Evolutionary conservation across 345 rosid species (phyloP), one percentile per base, ranked within the genome.

Genomic region (Gossypium thurberi): DNA sequence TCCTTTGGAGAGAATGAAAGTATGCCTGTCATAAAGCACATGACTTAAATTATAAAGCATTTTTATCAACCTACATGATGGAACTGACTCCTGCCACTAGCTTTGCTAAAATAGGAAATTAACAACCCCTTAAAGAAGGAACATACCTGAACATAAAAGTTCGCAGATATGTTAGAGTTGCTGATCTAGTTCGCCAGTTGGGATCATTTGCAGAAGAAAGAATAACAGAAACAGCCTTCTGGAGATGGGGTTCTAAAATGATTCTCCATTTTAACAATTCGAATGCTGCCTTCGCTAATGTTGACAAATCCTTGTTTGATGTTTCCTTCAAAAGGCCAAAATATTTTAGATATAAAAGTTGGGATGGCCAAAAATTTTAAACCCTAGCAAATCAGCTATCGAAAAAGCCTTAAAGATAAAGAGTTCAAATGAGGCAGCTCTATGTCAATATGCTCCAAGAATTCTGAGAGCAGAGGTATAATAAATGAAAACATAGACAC

Each of bases 131-230:
- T 47, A 56, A 76, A 68, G 57, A 70, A 37, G 78, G 14, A 69
- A 6, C 65, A 79, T 85, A 95, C 99, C 99, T 92, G 78, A 87
- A 92, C 99, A 95, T 92, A 82, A 95, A 95, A 69, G 97, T 87
- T 65, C 96, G 87, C 10, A 95, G 87, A 86, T 86, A 95, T 3
- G 98, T 95, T 75, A 95, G 80, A 51, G 94, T 89, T 73, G 97
- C 90, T 78, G 99, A 95, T 84, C 99, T 85, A 72, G 92, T 92
- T 74, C 99, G 90, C 99, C 99, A 95, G 81, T 92, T 95, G 52
- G 90, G 74, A 88, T 95, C 97, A 75, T 74, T 78, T 67, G 90
- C 88, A 65, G 90, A 88, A 74, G 91, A 78, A 78, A 89, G 94
- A 82, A 95, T 84, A 72, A 86, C 82, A 25, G 78, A 78, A 71